These are phyloP conservation scores for Dalbergia oliveri DNA, from an alignment of 306 rosid genomes.

Conservation along the genomic window DNA sequence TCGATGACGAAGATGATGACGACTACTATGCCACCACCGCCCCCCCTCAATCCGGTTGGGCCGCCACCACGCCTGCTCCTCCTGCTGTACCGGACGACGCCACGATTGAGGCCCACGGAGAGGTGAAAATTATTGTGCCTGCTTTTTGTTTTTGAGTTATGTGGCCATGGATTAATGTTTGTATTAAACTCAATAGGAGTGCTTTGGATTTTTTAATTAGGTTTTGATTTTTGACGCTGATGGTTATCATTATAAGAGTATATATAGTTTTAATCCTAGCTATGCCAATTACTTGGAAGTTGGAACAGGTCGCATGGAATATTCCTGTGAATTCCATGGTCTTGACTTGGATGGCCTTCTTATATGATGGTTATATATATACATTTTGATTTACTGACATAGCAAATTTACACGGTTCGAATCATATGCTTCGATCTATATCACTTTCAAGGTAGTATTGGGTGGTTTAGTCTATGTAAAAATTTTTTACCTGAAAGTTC, in stretches of 20 bases:
- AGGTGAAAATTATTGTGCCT: slow-evolving; percentile 38
- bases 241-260: neutral
- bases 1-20: slow-evolving; percentile 78
- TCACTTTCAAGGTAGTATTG: no score
- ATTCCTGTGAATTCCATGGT: slow-evolving; percentile 6
- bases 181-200: neutral
- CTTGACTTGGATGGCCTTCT: neutral
- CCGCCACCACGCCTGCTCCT: slow-evolving; percentile 15
- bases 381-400: no score
- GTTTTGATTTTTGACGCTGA: neutral
- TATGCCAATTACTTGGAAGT: neutral
- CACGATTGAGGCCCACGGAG: slow-evolving; percentile 43
- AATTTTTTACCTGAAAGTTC: no score
- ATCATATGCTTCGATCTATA: no score
- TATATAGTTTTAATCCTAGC: neutral
- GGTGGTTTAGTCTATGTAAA: no score
- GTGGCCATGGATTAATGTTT: neutral
- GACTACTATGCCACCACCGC: slow-evolving; percentile 74
- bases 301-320: neutral
- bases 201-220: neutral
- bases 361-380: neutral
- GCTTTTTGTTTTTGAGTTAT: neutral
- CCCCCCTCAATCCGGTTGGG: slow-evolving; percentile 67
- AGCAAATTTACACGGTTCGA: no score
- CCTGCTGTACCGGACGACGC: slow-evolving; percentile 34